Evolutionary conservation across 371 early-diverging fungal genomes (phyloP).

Genomic region (Mortierella sp.): DNA sequence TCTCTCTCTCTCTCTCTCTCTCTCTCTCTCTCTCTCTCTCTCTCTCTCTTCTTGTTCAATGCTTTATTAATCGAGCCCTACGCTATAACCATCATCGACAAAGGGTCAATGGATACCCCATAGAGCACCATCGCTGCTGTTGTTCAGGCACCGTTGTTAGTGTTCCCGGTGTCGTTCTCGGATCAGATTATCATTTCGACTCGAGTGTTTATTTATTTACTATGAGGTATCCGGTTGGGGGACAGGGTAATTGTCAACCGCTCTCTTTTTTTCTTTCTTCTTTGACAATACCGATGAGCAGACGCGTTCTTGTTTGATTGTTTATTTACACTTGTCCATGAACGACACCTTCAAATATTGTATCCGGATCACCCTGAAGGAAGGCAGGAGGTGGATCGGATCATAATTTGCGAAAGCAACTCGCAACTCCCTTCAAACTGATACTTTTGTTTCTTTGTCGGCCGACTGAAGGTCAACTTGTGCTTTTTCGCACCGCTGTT

Average conservation of each 20-base stretch:
- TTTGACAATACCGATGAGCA: neutral
- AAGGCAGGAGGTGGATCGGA: neutral
- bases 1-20: no score
- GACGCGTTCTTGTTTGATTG: neutral
- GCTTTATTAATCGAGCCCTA: neutral
- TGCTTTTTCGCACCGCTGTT: neutral
- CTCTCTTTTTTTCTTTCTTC: neutral
- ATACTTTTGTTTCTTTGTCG: no score
- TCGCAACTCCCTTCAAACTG: no score
- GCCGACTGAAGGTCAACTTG: neutral
- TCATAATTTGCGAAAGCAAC: neutral
- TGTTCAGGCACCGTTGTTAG: neutral
- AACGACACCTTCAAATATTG: neutral
- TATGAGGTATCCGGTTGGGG: neutral
- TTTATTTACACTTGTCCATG: neutral
- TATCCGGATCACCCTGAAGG: slow-evolving; percentile 4
- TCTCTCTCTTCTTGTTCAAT: neutral
- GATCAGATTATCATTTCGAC: neutral
- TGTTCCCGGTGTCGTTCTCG: neutral
- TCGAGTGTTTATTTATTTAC: neutral
- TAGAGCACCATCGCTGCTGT: neutral
- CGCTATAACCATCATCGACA: neutral
- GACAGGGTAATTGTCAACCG: neutral
- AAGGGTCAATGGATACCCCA: neutral
- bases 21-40: no score